Conservation (phyloP, 2,329 filamentous ascomycete genomes). For the Ustilaginoidea virens region DNA sequence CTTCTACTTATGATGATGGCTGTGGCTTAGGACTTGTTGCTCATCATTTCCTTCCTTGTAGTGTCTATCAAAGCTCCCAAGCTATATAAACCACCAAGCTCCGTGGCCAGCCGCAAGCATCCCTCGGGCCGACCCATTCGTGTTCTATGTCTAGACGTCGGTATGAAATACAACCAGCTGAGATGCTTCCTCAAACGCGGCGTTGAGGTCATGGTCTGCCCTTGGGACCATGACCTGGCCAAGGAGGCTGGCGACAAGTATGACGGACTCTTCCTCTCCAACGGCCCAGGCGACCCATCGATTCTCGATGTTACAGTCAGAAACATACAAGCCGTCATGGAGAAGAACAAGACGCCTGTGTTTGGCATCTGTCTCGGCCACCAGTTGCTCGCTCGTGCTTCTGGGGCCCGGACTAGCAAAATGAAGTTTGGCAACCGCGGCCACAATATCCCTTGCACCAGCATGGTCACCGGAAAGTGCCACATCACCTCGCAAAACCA, state of each 20-base stretch:
- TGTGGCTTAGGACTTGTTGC: conserved; percentile 24
- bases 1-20: no score
- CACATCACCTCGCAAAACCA: conserved; percentile 99
- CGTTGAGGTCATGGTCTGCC: conserved; percentile 85
- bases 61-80: conserved; percentile 82
- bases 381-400: conserved; percentile 77
- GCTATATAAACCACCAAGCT: conserved; percentile 62
- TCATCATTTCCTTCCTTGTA: conserved; percentile 25
- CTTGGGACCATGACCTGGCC: conserved; percentile 90
- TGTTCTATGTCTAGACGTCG: conserved; percentile 87
- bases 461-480: conserved; percentile 86
- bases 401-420: conserved; percentile 75
- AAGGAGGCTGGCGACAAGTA: conserved; percentile 65
- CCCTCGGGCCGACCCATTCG: conserved; percentile 76
- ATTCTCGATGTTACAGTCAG: conserved; percentile 67
- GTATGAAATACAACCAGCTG: conserved; percentile 96
- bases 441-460: conserved; percentile 96
- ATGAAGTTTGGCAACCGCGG: conserved; percentile 99
- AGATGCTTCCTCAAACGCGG: conserved; percentile 82
- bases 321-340: conserved; percentile 61
- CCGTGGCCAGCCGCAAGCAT: conserved; percentile 63
- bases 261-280: conserved; percentile 94
- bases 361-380: conserved; percentile 96
- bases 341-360: conserved; percentile 69
- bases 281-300: conserved; percentile 90